A percentile compares a stretch with the other conserved stretches of the same genome.
phyloP scores from a whole-genome alignment of 2,329 filamentous ascomycete species.

The Blastomyces parvus region DNA sequence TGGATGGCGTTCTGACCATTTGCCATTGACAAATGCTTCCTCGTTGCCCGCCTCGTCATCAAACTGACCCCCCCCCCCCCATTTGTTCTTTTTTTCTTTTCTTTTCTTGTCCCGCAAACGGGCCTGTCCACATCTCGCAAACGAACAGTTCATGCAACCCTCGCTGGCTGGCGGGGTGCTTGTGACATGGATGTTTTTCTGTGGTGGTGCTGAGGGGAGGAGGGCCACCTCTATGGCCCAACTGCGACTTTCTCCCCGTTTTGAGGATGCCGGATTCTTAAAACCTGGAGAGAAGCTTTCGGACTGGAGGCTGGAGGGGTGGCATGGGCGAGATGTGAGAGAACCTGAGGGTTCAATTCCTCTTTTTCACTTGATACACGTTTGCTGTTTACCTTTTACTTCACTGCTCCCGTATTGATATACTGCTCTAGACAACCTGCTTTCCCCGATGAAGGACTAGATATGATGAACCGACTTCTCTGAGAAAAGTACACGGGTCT shows the following conservation, averaged over 20 bases:
- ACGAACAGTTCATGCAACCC: conserved; percentile 5
- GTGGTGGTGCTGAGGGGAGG: not conserved
- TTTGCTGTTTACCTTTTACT: not conserved
- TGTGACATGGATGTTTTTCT: conserved; percentile 5
- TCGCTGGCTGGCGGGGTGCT: conserved; percentile 1
- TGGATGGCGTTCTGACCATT: not conserved
- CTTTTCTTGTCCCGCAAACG: not conserved
- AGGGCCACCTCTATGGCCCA: not conserved
- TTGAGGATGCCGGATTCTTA: not conserved
- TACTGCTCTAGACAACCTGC: not conserved
- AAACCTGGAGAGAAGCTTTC: no score
- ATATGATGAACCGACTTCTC: not conserved
- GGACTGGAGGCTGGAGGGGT: not conserved
- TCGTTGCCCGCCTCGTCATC: not conserved
- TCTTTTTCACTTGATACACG: not conserved
- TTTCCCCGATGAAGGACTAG: not conserved
- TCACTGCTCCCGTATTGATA: not conserved
- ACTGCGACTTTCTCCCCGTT: not conserved
- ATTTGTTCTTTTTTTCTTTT: not conserved
- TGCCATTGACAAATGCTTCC: not conserved
- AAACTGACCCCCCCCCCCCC: not conserved
- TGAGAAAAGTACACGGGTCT: not conserved
- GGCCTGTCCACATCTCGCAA: not conserved
- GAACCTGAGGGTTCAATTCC: not conserved
- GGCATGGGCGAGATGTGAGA: not conserved